phyloP scores from a whole-genome alignment of 1,284 basidiomycete species.

The Cerioporus squamosus region DNA sequence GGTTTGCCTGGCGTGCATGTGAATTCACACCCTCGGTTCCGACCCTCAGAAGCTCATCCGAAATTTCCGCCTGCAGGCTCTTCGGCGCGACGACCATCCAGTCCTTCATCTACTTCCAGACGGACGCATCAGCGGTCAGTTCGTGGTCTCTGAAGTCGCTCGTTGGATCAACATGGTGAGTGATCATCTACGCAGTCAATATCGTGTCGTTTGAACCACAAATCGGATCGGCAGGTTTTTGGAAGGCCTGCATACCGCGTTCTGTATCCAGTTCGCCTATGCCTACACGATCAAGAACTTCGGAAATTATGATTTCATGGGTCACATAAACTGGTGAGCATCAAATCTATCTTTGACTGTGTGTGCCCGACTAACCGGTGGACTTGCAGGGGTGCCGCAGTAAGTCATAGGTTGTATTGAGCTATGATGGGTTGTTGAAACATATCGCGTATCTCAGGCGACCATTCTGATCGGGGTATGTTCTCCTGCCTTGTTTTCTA shows the following conservation, averaged over 20 bases:
- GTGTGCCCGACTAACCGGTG: neutral
- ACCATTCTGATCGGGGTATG: conserved; percentile 7
- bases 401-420: neutral
- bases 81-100: conserved; percentile 14
- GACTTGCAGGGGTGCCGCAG: conserved; percentile 4
- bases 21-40: neutral
- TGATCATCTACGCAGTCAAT: neutral
- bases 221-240: neutral
- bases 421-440: neutral
- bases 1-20: conserved; percentile 15
- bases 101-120: conserved; percentile 11
- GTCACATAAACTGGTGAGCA: conserved; percentile 8
- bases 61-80: neutral
- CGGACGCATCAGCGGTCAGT: neutral
- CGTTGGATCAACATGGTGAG: conserved; percentile 8
- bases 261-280: conserved; percentile 12
- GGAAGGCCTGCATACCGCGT: conserved; percentile 13
- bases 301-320: conserved; percentile 9
- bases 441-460: neutral
- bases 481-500: neutral
- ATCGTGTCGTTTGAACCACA: neutral
- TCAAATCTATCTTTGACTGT: neutral
- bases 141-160: conserved; percentile 4
- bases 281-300: conserved; percentile 9
- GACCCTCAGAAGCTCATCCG: neutral